These are phyloP conservation scores for Pseudopithomyces maydicus DNA, from an alignment of 2,329 filamentous ascomycete species.

Conservation along the genomic window DNA sequence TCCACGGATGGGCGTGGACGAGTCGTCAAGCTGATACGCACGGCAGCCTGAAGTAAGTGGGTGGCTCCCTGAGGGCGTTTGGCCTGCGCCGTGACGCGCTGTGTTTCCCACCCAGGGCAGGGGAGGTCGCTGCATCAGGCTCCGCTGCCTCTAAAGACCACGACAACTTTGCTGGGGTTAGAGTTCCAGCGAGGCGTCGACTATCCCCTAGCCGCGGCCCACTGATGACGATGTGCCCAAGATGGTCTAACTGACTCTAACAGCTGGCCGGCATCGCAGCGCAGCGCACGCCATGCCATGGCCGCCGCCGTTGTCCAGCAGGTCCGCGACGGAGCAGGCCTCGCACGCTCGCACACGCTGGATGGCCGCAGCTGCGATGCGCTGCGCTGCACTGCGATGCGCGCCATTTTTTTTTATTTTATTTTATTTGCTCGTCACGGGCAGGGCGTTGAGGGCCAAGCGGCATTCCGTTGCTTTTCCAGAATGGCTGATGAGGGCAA, in stretches of 20 bases:
- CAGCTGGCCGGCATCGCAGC: conserved; percentile 2
- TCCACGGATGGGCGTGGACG: conserved; percentile 4
- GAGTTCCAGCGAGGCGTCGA: background rate
- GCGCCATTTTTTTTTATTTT: too few species aligned
- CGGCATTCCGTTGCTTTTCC: conserved; percentile 7
- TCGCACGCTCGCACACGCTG: too few species aligned
- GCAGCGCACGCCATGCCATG: too few species aligned
- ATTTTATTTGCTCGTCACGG: too few species aligned
- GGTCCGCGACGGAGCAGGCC: background rate
- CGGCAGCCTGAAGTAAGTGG: too few species aligned
- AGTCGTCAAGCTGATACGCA: conserved; percentile 10
- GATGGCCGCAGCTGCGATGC: background rate
- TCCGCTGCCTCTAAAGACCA: background rate
- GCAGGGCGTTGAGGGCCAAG: background rate
- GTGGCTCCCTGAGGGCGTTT: conserved; percentile 10
- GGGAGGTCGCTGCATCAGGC: background rate
- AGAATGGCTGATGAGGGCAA: conserved; percentile 6
- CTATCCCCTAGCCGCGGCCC: background rate
- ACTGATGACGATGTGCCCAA: conserved; percentile 4
- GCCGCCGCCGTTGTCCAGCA: too few species aligned
- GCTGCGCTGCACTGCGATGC: too few species aligned
- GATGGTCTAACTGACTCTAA: background rate
- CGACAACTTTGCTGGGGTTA: conserved; percentile 1
- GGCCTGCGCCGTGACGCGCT: conserved; percentile 4
- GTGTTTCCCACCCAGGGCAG: background rate